Base-by-base conservation (phyloP, 192 early-diverging fungal genomes). In the Backusella liffmaniae region DNA sequence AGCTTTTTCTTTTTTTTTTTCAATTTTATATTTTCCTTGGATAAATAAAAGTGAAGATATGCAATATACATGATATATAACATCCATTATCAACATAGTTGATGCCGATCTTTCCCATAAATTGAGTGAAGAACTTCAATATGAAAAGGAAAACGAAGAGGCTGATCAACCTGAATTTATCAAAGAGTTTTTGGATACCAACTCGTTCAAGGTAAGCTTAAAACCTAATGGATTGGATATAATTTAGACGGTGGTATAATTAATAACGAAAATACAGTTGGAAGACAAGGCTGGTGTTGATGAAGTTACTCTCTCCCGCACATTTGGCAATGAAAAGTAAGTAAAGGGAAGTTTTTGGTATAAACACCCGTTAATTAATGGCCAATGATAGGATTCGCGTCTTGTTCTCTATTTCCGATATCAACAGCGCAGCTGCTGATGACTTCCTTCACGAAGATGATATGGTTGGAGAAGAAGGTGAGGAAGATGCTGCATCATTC, bases 301-400 rank as follows among this genome's bases (percentile, higher is more conserved):
- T 81, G 91, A 94, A 84, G 93, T 99, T 35, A 75, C 78, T 34
- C 80, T 99, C 77, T 89, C 90, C 18, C 88, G 95, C 80, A 92
- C 90, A 71, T 96, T 96, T 84, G 96, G 95, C 56, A 93, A 90
- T 80, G 97, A 99, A 85, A 92, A 90, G 92, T 94, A 86, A 79
- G 88, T 82, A 39, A 62, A 49, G 42, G 49, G 41, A 35, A 30
- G 23, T 37, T 34, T 15, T 39, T 67, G 76, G 67, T 53, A 23
- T n/a, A 59, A 32, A 66, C 2, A 18, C 35, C 29, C 8, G 35
- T 21, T 32, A 26, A 72, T 44, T 46, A 71, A 6, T n/a, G 1
- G 4, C 8, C 36, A 32, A 5, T 59, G n/a, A 51, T 82, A 94
- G 88, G 59, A 94, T 98, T 82, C 90, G 92, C n/a, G 88, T 95